phyloP scores from a whole-genome alignment of 2,329 filamentous ascomycete species.

The Botryotinia globosa region DNA sequence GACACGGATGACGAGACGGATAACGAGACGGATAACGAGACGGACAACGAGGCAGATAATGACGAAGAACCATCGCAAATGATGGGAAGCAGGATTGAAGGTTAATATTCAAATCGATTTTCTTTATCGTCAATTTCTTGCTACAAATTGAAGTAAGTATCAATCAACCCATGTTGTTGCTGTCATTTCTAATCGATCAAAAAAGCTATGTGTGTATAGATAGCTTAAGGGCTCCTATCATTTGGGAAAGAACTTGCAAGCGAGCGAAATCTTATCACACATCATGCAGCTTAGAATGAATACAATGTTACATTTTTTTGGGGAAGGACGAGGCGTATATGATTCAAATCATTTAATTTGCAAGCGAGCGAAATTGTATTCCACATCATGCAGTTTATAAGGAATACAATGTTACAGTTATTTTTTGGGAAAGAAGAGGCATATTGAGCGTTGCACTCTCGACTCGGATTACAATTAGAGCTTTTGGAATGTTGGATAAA shows the following conservation, averaged over 20 bases:
- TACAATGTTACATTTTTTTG: not conserved
- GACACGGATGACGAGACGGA: not conserved
- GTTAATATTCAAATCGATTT: too few species aligned
- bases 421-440: not conserved
- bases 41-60: not conserved
- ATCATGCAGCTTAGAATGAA: not conserved
- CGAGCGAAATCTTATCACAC: not conserved
- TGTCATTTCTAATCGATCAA: not conserved
- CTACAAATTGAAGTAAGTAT: not conserved
- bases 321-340: too few species aligned
- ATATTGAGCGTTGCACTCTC: too few species aligned
- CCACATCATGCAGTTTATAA: not conserved
- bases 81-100: too few species aligned
- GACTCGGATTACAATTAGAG: too few species aligned
- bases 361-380: not conserved
- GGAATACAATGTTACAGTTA: not conserved
- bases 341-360: not conserved
- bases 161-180: not conserved
- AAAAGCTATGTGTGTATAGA: not conserved
- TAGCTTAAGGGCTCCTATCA: not conserved
- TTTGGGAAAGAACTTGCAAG: not conserved
- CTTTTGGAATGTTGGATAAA: not conserved
- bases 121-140: too few species aligned
- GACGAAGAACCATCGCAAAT: not conserved
- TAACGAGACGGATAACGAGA: not conserved